phyloP scores from a whole-genome alignment of 305 asterid genomes.

The Fraxinus latifolia region DNA sequence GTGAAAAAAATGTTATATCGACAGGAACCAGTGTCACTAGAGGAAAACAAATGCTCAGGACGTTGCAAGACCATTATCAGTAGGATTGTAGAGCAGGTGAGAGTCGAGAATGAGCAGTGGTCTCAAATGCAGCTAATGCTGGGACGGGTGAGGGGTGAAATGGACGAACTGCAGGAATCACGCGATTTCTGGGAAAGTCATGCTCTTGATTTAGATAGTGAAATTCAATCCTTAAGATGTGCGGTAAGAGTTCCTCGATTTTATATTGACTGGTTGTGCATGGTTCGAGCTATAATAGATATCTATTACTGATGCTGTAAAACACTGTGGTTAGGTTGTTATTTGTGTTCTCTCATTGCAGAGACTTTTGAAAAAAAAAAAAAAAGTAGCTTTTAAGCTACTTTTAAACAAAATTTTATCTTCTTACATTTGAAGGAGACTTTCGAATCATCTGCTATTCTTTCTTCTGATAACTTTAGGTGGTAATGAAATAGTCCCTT shows the following conservation, averaged over 20 bases:
- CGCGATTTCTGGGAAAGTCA: conserved; percentile 70
- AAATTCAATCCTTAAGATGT: conserved; percentile 45
- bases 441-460: not conserved
- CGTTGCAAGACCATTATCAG: conserved; percentile 66
- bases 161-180: conserved; percentile 68
- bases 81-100: conserved; percentile 74
- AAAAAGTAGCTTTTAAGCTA: not conserved
- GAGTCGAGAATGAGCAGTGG: conserved; percentile 92
- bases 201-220: conserved; percentile 40
- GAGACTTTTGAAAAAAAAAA: not conserved
- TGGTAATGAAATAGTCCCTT: not conserved
- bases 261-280: not conserved
- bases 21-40: conserved; percentile 4
- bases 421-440: not conserved
- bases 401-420: not conserved
- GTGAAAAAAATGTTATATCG: not conserved
- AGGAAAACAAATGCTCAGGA: conserved; percentile 65
- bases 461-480: not conserved
- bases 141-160: conserved; percentile 62
- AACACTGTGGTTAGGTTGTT: not conserved
- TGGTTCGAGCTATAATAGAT: not conserved
- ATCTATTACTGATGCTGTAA: not conserved
- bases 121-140: conserved; percentile 90
- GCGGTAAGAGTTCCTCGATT: conserved; percentile 37
- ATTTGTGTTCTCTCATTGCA: not conserved